A percentile compares a stretch with the other conserved stretches of the same genome.
phyloP scores from a whole-genome alignment of 106 monocot genomes.

The Allium sativum region DNA sequence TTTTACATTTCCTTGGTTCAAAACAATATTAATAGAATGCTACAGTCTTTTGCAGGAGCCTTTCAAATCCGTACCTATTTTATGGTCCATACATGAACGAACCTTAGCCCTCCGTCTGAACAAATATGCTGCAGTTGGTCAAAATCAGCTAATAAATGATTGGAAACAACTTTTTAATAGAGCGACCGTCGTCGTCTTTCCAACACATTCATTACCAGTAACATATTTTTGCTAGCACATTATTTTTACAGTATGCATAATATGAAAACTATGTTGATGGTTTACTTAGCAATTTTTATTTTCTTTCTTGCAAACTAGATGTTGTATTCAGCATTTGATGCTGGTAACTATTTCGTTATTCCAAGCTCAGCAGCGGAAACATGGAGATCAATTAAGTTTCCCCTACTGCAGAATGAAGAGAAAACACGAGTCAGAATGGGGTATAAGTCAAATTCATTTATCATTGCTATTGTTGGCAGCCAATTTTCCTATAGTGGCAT shows the following conservation, averaged over 20 bases:
- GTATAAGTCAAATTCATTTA: slow-evolving; percentile 51
- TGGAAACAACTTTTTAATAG: slow-evolving; percentile 81
- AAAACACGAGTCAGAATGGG: slow-evolving; percentile 28
- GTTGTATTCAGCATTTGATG: slow-evolving; percentile 81
- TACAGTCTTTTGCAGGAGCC: slow-evolving; percentile 95
- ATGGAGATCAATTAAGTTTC: slow-evolving; percentile 36
- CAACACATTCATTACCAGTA: slow-evolving; percentile 73
- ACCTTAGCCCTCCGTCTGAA: slow-evolving; percentile 56
- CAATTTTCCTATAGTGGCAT: slow-evolving; percentile 83
- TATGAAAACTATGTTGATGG: no score
- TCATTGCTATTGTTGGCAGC: slow-evolving; percentile 72
- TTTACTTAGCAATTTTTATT: background rate
- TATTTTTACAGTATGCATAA: no score
- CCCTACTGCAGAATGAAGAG: slow-evolving; percentile 10
- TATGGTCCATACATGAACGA: slow-evolving; percentile 71
- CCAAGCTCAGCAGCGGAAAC: slow-evolving; percentile 70
- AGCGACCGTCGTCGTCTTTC: slow-evolving; percentile 78
- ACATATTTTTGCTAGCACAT: slow-evolving; percentile 5
- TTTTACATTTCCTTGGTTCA: background rate
- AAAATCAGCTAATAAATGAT: slow-evolving; percentile 44
- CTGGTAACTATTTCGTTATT: slow-evolving; percentile 77
- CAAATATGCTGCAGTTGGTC: slow-evolving; percentile 40
- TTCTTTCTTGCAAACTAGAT: slow-evolving; percentile 34
- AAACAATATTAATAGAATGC: slow-evolving; percentile 21
- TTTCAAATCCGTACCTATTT: slow-evolving; percentile 89